Conservation (phyloP, 352 stramenopile species). For the Phytopythium vexans region DNA sequence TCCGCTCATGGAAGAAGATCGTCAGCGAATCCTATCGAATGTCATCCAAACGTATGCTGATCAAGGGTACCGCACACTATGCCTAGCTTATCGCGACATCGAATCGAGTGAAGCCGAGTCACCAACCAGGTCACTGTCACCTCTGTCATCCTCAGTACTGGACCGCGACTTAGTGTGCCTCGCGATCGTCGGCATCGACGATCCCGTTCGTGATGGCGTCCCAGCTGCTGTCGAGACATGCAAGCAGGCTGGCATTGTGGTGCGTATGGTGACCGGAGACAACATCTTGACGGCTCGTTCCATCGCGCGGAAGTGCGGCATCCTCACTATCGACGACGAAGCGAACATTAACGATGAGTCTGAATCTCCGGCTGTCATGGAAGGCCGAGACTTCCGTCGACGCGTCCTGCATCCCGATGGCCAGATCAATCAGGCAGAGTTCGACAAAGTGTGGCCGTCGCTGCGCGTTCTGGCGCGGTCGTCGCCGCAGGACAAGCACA, state of each 20-base stretch:
- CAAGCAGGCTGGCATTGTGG: too few relatives aligned
- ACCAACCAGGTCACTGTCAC: constrained; percentile 68
- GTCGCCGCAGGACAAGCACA: constrained; percentile 96
- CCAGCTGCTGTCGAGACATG: constrained; percentile 75
- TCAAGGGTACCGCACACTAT: constrained; percentile 81
- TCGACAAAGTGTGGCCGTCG: constrained; percentile 91
- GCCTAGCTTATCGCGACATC: constrained; percentile 82
- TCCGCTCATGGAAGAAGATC: constrained; percentile 56
- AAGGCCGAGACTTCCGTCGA: constrained; percentile 61
- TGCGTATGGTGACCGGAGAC: too few relatives aligned
- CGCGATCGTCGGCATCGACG: constrained; percentile 92
- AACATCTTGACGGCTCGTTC: constrained; percentile 49
- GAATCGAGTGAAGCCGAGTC: constrained; percentile 52
- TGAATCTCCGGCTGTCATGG: constrained; percentile 63
- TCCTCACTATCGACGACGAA: constrained; percentile 67
- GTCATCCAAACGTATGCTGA: constrained; percentile 82
- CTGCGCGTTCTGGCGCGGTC: constrained; percentile 91
- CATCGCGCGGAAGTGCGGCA: constrained; percentile 93
- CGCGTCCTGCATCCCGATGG: constrained; percentile 63
- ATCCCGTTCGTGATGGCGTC: constrained; percentile 93
- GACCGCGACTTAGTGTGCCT: constrained; percentile 75
- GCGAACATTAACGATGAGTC: constrained; percentile 57
- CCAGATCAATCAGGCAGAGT: constrained; percentile 80
- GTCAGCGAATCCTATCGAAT: constrained; percentile 26
- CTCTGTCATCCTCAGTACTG: constrained; percentile 46